Base-by-base conservation (phyloP, 1,139 yeast genomes). In the Saccharomyces hybrid region DNA sequence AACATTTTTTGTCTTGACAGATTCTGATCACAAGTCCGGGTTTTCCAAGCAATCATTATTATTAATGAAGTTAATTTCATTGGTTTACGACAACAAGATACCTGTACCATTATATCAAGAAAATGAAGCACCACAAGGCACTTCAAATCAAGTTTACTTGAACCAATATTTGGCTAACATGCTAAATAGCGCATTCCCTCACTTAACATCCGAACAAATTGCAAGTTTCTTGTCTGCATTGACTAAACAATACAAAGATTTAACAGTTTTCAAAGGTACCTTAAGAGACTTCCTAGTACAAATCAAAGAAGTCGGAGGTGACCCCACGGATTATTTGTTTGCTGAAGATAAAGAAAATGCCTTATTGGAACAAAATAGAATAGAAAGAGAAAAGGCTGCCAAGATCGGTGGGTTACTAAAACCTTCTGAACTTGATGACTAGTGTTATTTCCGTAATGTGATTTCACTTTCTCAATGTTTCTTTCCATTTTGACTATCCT, bases 1-100 rank as follows among this genome's bases (percentile, higher is more conserved):
- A 70, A 86, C 96, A 2, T 91, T 95, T 69, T 88, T 82, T 65
- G 99, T 93, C 29, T 79, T 95, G 55, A 93, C 99, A 2, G 99
- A 95, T 71, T 87, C 97, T 7, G 99, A 93, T 70, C 99, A 95
- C 72, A 93, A 93, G 73, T 88, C 98, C 25, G 99, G 98, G 1
- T 95, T 95, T 75, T 81, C 87, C 61, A 80, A 84, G 64, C 99
- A 95, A 75, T 79, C 96, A 3, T 87, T 87, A 67, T 78, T 95
- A 61, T 78, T 95, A 63, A 86, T 96, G 55, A 87, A 85, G 69
- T 78, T 93, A 73, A 82, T 95, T 60, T 89, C 88, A 60, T 76
- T 93, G 56, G 95, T 93, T 16, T 90, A 88, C 69, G 86, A 83
- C 60, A 79, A 83, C 57, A 82, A 82, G 57, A 88, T 93, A 57